Conservation (phyloP, 768 basidiomycete genomes). For the Nevesoporus exiguus region DNA sequence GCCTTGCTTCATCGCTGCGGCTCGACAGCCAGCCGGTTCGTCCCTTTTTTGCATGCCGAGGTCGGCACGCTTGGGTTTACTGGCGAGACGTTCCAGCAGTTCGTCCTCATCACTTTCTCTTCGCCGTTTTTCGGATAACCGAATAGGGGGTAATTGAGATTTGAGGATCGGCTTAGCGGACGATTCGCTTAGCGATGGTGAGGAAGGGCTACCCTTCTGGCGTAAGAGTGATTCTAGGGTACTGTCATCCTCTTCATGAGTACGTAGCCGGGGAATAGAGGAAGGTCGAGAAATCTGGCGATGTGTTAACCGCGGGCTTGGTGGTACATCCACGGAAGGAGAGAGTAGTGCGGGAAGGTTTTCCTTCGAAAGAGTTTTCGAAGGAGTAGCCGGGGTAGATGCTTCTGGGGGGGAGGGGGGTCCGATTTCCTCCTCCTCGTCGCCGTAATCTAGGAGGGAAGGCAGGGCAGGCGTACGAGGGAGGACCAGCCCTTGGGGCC, state of each 20-base stretch:
- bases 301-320: slow-evolving; percentile 38
- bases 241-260: slow-evolving; percentile 50
- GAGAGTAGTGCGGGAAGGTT: slow-evolving; percentile 27
- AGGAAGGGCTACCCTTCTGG: slow-evolving; percentile 33
- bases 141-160: slow-evolving; percentile 41
- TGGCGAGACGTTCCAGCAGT: slow-evolving; percentile 55
- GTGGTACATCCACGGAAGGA: slow-evolving; percentile 33
- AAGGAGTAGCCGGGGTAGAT: slow-evolving; percentile 7
- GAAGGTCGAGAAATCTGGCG: slow-evolving; percentile 37
- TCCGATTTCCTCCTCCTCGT: slow-evolving; percentile 46
- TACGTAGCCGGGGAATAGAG: slow-evolving; percentile 45
- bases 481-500: slow-evolving; percentile 37
- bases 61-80: slow-evolving; percentile 55
- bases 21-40: slow-evolving; percentile 19
- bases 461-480: slow-evolving; percentile 53
- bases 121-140: slow-evolving; percentile 66
- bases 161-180: slow-evolving; percentile 30
- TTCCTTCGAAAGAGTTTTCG: slow-evolving; percentile 17
- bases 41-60: slow-evolving; percentile 45
- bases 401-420: slow-evolving; percentile 15
- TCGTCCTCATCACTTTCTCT: slow-evolving; percentile 69
- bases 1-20: slow-evolving; percentile 28
- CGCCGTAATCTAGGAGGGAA: slow-evolving; percentile 73
- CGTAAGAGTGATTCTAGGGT: slow-evolving; percentile 54
- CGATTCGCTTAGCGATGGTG: slow-evolving; percentile 34